Evolutionary conservation across 2,329 filamentous ascomycete genomes (phyloP).

Genomic region (Fusarium incarnatum): DNA sequence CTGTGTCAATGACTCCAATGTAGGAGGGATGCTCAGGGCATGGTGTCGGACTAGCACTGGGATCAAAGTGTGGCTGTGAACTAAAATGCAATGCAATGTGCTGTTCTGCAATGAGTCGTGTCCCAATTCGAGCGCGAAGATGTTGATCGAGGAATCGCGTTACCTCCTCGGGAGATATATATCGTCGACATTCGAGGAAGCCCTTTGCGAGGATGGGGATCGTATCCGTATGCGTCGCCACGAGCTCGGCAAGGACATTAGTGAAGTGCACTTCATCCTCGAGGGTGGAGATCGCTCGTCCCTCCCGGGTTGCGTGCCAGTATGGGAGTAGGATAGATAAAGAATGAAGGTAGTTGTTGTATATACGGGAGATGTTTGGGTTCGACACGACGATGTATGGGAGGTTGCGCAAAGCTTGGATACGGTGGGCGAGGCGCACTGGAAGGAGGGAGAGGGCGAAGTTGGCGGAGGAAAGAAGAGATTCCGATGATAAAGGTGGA

Average conservation of each 20-base stretch:
- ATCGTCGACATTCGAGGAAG: slow-evolving; percentile 92
- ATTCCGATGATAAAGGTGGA: slow-evolving; percentile 82
- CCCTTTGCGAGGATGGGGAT: slow-evolving; percentile 92
- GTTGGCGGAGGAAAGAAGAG: slow-evolving; percentile 90
- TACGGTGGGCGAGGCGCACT: slow-evolving; percentile 90
- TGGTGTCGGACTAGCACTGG: slow-evolving; percentile 61
- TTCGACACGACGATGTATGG: slow-evolving; percentile 99
- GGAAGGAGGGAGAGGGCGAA: slow-evolving; percentile 94
- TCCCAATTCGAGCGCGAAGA: slow-evolving; percentile 92
- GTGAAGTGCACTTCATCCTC: slow-evolving; percentile 94
- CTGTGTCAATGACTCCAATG: slow-evolving; percentile 95
- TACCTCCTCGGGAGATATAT: slow-evolving; percentile 85
- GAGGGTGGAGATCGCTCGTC: slow-evolving; percentile 64
- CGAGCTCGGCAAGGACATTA: slow-evolving; percentile 92
- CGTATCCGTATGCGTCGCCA: slow-evolving; percentile 92
- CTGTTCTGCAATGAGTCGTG: slow-evolving; percentile 92
- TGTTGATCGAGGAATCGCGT: slow-evolving; percentile 94
- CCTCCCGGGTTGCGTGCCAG: slow-evolving; percentile 61
- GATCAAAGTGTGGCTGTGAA: slow-evolving; percentile 75
- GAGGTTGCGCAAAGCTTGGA: slow-evolving; percentile 91
- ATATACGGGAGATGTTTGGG: slow-evolving; percentile 91
- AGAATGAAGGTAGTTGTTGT: slow-evolving; percentile 95
- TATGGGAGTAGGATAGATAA: slow-evolving; percentile 91
- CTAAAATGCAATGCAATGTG: slow-evolving; percentile 89
- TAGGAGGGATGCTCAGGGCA: slow-evolving; percentile 72